Evolutionary conservation across 345 rosid genomes (phyloP).

Genomic region (Toxicodendron radicans): DNA sequence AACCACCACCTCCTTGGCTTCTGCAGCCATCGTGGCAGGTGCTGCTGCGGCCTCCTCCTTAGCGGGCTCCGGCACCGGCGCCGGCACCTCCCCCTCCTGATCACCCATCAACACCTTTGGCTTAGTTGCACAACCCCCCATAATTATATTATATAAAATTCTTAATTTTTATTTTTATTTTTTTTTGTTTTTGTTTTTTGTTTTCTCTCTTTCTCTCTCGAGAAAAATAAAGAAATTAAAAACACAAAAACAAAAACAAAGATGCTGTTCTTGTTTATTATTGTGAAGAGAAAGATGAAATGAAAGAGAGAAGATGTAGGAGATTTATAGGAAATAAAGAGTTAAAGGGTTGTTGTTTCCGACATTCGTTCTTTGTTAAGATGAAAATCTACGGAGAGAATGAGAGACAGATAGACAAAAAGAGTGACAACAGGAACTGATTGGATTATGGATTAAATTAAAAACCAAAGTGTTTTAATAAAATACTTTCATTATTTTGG

Average conservation of each 20-base stretch:
- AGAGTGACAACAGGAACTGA: slow-evolving; percentile 22
- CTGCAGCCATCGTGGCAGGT: neutral
- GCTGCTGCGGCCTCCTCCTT: slow-evolving; percentile 13
- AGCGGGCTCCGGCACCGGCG: slow-evolving; percentile 19
- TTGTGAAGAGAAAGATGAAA: neutral
- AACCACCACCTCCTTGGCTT: slow-evolving; percentile 16
- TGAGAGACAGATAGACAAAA: slow-evolving; percentile 15
- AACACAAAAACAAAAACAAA: neutral
- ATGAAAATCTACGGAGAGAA: neutral
- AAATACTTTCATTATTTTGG: too few relatives aligned
- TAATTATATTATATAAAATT: neutral
- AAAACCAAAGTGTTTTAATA: too few relatives aligned
- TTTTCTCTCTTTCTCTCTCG: neutral
- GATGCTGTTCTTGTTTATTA: neutral
- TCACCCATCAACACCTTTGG: slow-evolving; percentile 43
- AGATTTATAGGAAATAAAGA: slow-evolving; percentile 13
- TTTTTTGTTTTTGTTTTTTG: too few relatives aligned
- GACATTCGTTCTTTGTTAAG: slow-evolving; percentile 34
- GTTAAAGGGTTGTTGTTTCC: slow-evolving; percentile 14
- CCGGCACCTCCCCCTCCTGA: slow-evolving; percentile 23
- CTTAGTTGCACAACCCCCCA: slow-evolving; percentile 55
- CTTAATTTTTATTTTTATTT: too few relatives aligned
- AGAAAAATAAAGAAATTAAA: neutral
- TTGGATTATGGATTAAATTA: neutral
- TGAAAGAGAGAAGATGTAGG: slow-evolving; percentile 21